Evolutionary conservation across 331 rosid species (phyloP).

Genomic region (Acacia concinna): DNA sequence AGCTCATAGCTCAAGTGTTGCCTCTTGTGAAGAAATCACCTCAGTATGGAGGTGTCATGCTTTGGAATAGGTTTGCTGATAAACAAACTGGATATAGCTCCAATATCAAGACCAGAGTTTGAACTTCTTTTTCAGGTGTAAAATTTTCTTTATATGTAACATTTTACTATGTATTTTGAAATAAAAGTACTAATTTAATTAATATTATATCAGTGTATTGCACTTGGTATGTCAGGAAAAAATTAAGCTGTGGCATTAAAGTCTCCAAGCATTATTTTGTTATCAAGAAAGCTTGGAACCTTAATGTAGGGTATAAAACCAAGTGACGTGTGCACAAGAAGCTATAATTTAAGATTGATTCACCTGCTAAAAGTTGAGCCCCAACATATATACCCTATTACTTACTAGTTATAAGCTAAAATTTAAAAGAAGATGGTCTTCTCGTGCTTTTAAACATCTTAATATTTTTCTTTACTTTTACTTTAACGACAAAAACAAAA

Average conservation of each 20-base stretch:
- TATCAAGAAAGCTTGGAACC: background rate
- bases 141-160: background rate
- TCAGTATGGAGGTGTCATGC: slow-evolving; percentile 34
- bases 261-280: no score
- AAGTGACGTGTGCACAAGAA: background rate
- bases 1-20: slow-evolving; percentile 26
- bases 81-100: background rate
- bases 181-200: background rate
- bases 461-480: no score
- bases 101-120: background rate
- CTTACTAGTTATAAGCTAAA: no score
- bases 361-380: background rate
- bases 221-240: no score
- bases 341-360: background rate
- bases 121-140: background rate
- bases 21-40: slow-evolving; percentile 36
- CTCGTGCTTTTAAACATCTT: no score
- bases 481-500: no score
- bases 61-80: background rate
- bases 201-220: background rate
- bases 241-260: no score
- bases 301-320: background rate
- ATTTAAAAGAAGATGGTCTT: no score
- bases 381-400: no score
- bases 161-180: background rate